Conservation (phyloP, 495 filamentous ascomycete species). For the Neurospora pannonica region DNA sequence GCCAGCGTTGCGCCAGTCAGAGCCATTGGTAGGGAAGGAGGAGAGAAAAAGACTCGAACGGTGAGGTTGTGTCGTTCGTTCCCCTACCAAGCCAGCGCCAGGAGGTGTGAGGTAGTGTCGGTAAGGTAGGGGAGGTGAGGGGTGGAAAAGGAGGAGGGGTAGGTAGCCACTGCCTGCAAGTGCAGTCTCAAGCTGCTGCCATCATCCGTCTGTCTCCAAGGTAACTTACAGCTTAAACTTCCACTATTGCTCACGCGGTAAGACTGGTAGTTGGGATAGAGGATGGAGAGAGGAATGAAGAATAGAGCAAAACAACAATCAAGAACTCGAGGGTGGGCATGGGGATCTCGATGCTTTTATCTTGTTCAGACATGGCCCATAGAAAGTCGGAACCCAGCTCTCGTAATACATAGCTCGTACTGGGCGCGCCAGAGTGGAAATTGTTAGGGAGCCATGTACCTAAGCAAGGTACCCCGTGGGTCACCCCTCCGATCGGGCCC, state of each 20-base stretch:
- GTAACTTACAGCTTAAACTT: background rate
- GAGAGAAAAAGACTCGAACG: background rate
- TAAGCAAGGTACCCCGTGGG: background rate
- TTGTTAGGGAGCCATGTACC: constrained; percentile 24
- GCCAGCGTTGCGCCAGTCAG: background rate
- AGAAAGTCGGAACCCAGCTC: background rate
- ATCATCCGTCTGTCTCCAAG: background rate
- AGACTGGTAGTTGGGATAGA: background rate
- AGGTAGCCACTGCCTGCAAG: constrained; percentile 1
- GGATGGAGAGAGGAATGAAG: constrained; percentile 1
- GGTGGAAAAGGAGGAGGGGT: constrained; percentile 1
- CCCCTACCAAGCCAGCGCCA: background rate
- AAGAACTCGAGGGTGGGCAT: background rate
- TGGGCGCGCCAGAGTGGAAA: constrained; percentile 1
- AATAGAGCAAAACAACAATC: background rate
- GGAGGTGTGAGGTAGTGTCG: background rate
- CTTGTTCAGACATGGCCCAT: constrained; percentile 1
- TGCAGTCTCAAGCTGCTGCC: background rate
- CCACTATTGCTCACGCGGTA: background rate
- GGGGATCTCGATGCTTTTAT: constrained; percentile 20
- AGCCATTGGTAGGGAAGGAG: background rate
- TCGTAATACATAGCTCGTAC: background rate
- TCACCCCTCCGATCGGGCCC: background rate
- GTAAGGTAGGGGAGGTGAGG: background rate
- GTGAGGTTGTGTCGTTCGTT: background rate